phyloP scores from a whole-genome alignment of 2,329 filamentous ascomycete genomes.

The Verticillium nubilum region DNA sequence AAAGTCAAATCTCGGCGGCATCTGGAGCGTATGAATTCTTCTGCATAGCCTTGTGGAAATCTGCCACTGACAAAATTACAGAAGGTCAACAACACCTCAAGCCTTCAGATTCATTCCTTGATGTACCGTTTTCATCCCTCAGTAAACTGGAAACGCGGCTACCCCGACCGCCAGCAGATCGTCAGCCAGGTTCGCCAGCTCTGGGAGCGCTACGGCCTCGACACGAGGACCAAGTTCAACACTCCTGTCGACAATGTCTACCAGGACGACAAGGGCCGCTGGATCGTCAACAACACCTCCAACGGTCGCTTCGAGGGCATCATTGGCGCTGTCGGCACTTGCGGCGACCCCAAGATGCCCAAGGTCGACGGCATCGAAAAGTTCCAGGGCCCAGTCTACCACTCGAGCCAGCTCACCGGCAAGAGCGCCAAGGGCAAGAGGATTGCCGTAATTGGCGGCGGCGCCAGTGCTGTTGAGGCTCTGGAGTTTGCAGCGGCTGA shows the following conservation, averaged over 20 bases:
- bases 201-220: slow-evolving; percentile 70
- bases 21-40: slow-evolving; percentile 62
- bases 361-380: slow-evolving; percentile 63
- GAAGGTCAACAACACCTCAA: slow-evolving; percentile 76
- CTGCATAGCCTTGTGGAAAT: background rate
- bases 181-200: slow-evolving; percentile 64
- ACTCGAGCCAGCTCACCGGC: slow-evolving; percentile 69
- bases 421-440: slow-evolving; percentile 69
- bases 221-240: slow-evolving; percentile 67
- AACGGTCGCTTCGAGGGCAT: slow-evolving; percentile 74
- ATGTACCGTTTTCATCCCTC: slow-evolving; percentile 89
- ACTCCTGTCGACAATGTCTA: slow-evolving; percentile 64
- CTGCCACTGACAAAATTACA: slow-evolving; percentile 23
- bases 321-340: slow-evolving; percentile 74
- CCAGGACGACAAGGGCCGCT: slow-evolving; percentile 61
- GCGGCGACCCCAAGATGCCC: slow-evolving; percentile 71
- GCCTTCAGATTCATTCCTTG: slow-evolving; percentile 75
- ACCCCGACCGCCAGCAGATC: slow-evolving; percentile 72
- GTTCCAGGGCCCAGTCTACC: slow-evolving; percentile 68
- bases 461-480: slow-evolving; percentile 76
- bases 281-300: slow-evolving; percentile 70
- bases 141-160: slow-evolving; percentile 68
- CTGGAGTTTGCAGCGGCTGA: slow-evolving; percentile 70
- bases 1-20: slow-evolving; percentile 65
- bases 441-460: slow-evolving; percentile 71